Percentiles rank a stretch among this genome's conserved stretches.
phyloP scores from a whole-genome alignment of 345 rosid species.

The Euphorbia peplus region DNA sequence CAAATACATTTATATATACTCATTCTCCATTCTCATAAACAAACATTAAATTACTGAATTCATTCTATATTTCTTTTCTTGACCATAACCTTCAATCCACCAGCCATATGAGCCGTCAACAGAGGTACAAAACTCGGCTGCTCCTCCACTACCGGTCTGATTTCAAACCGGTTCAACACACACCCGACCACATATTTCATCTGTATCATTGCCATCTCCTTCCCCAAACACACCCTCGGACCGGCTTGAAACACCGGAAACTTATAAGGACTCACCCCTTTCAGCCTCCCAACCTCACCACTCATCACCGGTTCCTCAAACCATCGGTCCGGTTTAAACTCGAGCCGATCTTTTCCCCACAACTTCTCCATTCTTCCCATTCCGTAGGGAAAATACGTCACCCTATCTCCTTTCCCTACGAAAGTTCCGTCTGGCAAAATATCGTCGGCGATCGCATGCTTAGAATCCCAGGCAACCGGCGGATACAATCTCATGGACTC shows the following conservation, averaged over 20 bases:
- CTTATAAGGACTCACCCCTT: constrained; percentile 37
- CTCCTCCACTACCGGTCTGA: constrained; percentile 15
- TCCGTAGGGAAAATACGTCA: constrained; percentile 31
- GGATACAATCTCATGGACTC: constrained; percentile 37
- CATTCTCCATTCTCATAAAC: no score
- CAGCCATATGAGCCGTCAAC: constrained; percentile 35
- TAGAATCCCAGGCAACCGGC: constrained; percentile 35
- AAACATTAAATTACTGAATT: not conserved
- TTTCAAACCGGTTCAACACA: constrained; percentile 25
- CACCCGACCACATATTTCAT: constrained; percentile 60
- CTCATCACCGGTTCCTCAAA: constrained; percentile 10
- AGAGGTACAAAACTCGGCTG: constrained; percentile 26
- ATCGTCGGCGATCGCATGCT: constrained; percentile 24
- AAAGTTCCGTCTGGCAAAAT: constrained; percentile 29
- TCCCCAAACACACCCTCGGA: constrained; percentile 71
- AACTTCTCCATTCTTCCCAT: constrained; percentile 32
- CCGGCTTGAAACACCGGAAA: constrained; percentile 77
- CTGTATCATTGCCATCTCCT: constrained; percentile 72
- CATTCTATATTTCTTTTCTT: not conserved
- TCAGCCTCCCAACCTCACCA: not conserved
- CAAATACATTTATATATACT: no score
- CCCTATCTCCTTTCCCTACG: constrained; percentile 29
- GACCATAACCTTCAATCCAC: constrained; percentile 28
- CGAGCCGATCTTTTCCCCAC: constrained; percentile 27
- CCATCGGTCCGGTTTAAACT: constrained; percentile 35